Conservation (phyloP, 257 asterid species). For the Capsicum chinense region DNA sequence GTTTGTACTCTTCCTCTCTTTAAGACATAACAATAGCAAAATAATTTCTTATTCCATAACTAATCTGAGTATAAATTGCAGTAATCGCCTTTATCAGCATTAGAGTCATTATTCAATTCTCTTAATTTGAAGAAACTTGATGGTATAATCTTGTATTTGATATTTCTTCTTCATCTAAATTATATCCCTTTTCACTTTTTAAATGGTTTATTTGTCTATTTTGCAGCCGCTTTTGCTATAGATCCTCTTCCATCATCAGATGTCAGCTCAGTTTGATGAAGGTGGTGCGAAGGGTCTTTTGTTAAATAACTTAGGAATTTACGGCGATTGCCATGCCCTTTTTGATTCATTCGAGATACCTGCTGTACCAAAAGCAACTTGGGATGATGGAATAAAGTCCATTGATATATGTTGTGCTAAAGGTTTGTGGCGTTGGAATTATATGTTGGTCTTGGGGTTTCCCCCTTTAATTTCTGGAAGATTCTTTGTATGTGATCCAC, state of each 20-base stretch:
- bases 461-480: conserved; percentile 23
- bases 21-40: conserved; percentile 24
- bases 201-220: conserved; percentile 7
- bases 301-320: conserved; percentile 89
- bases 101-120: conserved; percentile 70
- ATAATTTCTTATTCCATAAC: conserved; percentile 32
- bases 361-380: conserved; percentile 49
- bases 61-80: conserved; percentile 47
- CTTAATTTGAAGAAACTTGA: conserved; percentile 87
- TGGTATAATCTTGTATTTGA: conserved; percentile 50
- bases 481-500: neutral
- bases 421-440: conserved; percentile 52
- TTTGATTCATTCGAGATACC: conserved; percentile 89
- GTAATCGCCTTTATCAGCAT: conserved; percentile 81
- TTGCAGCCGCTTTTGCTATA: conserved; percentile 74
- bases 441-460: conserved; percentile 29
- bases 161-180: conserved; percentile 3
- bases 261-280: conserved; percentile 95
- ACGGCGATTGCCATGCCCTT: conserved; percentile 77
- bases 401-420: conserved; percentile 73
- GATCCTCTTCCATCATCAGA: conserved; percentile 93
- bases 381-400: conserved; percentile 45
- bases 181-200: neutral
- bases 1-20: conserved; percentile 43
- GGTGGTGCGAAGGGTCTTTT: conserved; percentile 92